These are phyloP conservation scores for Trypanosoma grayi DNA, from an alignment of 208 protist species.

Conservation along the genomic window DNA sequence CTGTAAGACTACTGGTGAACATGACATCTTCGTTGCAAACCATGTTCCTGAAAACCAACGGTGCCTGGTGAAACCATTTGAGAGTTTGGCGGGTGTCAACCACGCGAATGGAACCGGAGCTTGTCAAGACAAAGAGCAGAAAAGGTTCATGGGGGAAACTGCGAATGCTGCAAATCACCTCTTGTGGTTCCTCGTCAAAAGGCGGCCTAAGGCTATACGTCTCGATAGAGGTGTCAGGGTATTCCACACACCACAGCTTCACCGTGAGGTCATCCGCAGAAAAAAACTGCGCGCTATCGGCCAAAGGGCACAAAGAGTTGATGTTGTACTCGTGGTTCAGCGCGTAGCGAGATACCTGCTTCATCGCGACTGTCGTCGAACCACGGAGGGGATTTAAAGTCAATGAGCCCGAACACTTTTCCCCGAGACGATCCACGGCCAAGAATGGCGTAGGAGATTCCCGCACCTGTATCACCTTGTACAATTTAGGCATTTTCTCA, in stretches of 20 bases:
- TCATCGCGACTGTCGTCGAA: conserved; percentile 51
- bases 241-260: conserved; percentile 86
- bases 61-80: conserved; percentile 57
- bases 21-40: conserved; percentile 31
- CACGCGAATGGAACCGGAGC: conserved; percentile 66
- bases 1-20: conserved; percentile 64
- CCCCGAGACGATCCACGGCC: conserved; percentile 64
- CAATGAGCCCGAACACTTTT: conserved; percentile 36
- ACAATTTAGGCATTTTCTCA: conserved; percentile 85
- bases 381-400: conserved; percentile 33
- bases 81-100: conserved; percentile 80
- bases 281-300: conserved; percentile 76
- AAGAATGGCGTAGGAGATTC: conserved; percentile 60
- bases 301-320: conserved; percentile 68
- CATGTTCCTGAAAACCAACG: conserved; percentile 61
- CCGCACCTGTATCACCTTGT: conserved; percentile 70
- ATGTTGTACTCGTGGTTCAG: conserved; percentile 87
- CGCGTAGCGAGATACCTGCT: conserved; percentile 68
- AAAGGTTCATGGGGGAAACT: conserved; percentile 80
- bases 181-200: conserved; percentile 47
- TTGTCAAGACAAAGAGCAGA: conserved; percentile 80
- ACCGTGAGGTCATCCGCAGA: conserved; percentile 82
- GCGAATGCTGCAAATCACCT: conserved; percentile 61
- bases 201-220: conserved; percentile 64
- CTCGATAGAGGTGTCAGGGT: conserved; percentile 82